Conservation (phyloP, 495 filamentous ascomycete species). For the Cryomyces minteri region DNA sequence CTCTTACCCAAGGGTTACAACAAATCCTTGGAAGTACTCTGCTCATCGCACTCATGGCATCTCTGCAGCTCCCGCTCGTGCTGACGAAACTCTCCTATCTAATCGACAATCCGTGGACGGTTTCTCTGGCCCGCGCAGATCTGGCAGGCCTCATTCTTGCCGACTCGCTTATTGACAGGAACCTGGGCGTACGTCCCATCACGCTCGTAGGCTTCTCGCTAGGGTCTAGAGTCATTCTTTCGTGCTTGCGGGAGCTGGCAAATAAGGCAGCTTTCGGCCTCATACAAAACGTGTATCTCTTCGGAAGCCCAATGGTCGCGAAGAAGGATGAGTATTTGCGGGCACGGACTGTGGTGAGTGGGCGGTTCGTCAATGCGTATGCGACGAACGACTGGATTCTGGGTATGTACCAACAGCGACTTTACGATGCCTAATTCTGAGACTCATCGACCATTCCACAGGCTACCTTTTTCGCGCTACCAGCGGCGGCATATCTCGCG, state of each 20-base stretch:
- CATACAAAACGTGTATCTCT: slow-evolving; percentile 89
- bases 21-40: slow-evolving; percentile 88
- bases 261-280: slow-evolving; percentile 76
- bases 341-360: slow-evolving; percentile 63
- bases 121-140: slow-evolving; percentile 78
- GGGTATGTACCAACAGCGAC: slow-evolving; percentile 18
- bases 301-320: slow-evolving; percentile 80
- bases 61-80: slow-evolving; percentile 80
- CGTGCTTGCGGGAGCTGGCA: slow-evolving; percentile 75
- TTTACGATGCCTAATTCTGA: not conserved
- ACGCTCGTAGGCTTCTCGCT: slow-evolving; percentile 96
- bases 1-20: slow-evolving; percentile 87
- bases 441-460: slow-evolving; percentile 1
- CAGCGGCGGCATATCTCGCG: slow-evolving; percentile 73
- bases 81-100: slow-evolving; percentile 90
- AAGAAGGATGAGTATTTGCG: slow-evolving; percentile 81
- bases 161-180: slow-evolving; percentile 81
- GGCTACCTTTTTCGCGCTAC: slow-evolving; percentile 93
- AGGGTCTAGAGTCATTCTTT: slow-evolving; percentile 82
- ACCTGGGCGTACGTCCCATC: slow-evolving; percentile 77
- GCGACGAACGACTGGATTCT: slow-evolving; percentile 94
- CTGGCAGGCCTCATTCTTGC: slow-evolving; percentile 85
- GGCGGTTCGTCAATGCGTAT: slow-evolving; percentile 89
- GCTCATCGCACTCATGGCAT: slow-evolving; percentile 75
- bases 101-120: slow-evolving; percentile 96